These are phyloP conservation scores for Lasiosphaeria hispida DNA, from an alignment of 495 filamentous ascomycete genomes.

Conservation along the genomic window DNA sequence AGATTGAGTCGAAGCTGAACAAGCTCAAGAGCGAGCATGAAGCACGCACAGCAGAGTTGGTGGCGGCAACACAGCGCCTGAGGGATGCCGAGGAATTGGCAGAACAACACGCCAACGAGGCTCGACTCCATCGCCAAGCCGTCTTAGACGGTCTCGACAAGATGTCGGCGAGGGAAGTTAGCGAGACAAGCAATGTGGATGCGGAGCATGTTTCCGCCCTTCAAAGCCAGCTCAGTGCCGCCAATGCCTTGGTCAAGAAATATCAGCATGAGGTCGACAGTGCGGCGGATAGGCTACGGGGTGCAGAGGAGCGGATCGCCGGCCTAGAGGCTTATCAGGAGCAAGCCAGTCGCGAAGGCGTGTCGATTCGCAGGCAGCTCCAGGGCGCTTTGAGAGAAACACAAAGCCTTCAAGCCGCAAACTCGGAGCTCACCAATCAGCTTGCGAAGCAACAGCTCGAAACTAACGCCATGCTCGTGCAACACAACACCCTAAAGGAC, in stretches of 20 bases:
- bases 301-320: constrained; percentile 93
- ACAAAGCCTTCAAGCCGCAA: constrained; percentile 70
- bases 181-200: constrained; percentile 51
- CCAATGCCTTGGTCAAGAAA: constrained; percentile 75
- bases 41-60: constrained; percentile 75
- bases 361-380: constrained; percentile 84
- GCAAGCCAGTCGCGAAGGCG: constrained; percentile 87
- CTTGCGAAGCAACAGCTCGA: constrained; percentile 83
- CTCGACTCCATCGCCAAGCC: constrained; percentile 77
- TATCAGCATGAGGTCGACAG: constrained; percentile 89
- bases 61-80: constrained; percentile 66
- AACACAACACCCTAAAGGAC: constrained; percentile 87
- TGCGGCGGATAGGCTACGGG: constrained; percentile 82
- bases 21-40: constrained; percentile 85
- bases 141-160: constrained; percentile 81
- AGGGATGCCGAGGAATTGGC: constrained; percentile 86
- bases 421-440: constrained; percentile 73
- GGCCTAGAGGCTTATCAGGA: constrained; percentile 96
- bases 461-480: constrained; percentile 82
- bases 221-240: constrained; percentile 73
- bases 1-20: constrained; percentile 72
- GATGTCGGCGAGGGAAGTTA: constrained; percentile 52
- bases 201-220: constrained; percentile 76
- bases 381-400: constrained; percentile 78
- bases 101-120: constrained; percentile 85